phyloP scores from a whole-genome alignment of 169 alveolate genomes.

The Neospora caninum region DNA sequence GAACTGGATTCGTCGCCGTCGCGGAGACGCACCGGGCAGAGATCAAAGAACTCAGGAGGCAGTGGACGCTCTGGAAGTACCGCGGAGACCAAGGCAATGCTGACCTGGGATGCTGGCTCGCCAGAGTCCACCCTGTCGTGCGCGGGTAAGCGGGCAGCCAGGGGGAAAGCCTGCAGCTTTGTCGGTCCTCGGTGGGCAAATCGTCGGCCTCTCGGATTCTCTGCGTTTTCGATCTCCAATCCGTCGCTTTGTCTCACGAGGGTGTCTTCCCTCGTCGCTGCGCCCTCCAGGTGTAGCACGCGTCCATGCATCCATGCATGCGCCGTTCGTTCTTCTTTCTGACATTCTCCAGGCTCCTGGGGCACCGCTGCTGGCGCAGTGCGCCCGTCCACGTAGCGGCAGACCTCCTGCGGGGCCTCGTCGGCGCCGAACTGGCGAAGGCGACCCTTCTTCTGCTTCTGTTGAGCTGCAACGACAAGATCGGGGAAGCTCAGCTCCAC shows the following conservation, averaged over 20 bases:
- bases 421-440: slow-evolving; percentile 16
- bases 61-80: neutral
- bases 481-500: neutral
- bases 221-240: no score
- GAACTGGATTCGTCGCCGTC: neutral
- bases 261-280: no score
- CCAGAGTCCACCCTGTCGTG: neutral
- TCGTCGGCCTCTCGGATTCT: no score
- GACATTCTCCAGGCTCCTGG: neutral
- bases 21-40: neutral
- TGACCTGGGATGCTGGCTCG: neutral
- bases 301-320: no score
- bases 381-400: neutral
- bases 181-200: no score
- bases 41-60: neutral
- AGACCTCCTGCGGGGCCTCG: neutral
- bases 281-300: no score
- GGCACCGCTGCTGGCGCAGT: neutral
- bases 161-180: no score
- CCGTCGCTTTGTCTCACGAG: no score
- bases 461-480: neutral
- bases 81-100: neutral
- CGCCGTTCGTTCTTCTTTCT: neutral
- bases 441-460: neutral
- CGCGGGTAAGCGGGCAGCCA: neutral